phyloP scores from a whole-genome alignment of 805 yeast genomes.

The Clavispora phyllophila region DNA sequence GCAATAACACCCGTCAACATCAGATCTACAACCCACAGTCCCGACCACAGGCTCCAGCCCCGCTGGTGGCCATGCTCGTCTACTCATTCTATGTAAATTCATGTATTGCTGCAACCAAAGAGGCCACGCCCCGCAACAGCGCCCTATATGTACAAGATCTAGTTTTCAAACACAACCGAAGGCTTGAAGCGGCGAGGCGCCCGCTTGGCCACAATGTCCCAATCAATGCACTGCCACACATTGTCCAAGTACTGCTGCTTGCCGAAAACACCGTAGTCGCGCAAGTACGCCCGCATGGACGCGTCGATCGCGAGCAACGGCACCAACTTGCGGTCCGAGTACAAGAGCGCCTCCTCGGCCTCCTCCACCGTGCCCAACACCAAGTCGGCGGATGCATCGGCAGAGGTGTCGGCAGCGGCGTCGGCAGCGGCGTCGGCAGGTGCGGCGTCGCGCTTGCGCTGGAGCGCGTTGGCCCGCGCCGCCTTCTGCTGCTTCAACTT shows the following conservation, averaged over 20 bases:
- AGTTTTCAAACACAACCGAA: conserved; percentile 12
- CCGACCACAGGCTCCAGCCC: too few relatives aligned
- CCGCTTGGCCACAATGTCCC: conserved; percentile 37
- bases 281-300: conserved; percentile 62
- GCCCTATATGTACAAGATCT: conserved; percentile 7
- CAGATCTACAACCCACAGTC: too few relatives aligned
- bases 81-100: too few relatives aligned
- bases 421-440: too few relatives aligned
- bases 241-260: conserved; percentile 40
- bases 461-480: conserved; percentile 25
- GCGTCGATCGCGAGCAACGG: conserved; percentile 72
- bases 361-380: conserved; percentile 38
- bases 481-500: conserved; percentile 35
- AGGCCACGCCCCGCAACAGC: not conserved
- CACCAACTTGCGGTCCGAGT: conserved; percentile 35
- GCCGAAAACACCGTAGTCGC: conserved; percentile 70
- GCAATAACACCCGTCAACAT: too few relatives aligned
- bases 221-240: conserved; percentile 41
- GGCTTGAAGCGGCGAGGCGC: conserved; percentile 29
- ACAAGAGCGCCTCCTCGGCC: conserved; percentile 33
- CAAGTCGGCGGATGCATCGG: conserved; percentile 8
- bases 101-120: too few relatives aligned
- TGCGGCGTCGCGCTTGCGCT: conserved; percentile 21
- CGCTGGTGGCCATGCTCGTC: too few relatives aligned
- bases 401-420: too few relatives aligned